These are phyloP conservation scores for Salix dunnii DNA, from an alignment of 345 rosid species.

Conservation along the genomic window DNA sequence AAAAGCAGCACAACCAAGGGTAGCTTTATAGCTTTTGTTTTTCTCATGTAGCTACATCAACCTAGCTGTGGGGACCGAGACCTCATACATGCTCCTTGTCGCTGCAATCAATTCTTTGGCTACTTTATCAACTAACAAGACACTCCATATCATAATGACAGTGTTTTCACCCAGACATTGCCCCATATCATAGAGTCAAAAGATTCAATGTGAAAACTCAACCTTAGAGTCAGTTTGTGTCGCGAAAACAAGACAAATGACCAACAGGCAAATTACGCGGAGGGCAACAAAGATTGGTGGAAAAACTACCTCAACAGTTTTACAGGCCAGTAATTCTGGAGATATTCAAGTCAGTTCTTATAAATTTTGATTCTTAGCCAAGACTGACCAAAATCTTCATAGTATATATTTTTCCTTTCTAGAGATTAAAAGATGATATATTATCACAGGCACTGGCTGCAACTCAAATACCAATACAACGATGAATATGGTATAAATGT, in stretches of 20 bases:
- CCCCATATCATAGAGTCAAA: no score
- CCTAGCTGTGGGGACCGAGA: conserved; percentile 39
- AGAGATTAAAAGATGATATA: no score
- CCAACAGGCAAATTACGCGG: background rate
- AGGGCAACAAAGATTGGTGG: background rate
- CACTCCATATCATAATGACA: conserved; percentile 23
- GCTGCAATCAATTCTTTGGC: conserved; percentile 27
- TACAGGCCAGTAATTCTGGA: background rate
- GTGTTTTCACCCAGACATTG: no score
- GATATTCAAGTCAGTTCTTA: background rate
- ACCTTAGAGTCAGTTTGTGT: background rate
- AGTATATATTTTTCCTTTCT: background rate
- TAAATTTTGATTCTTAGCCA: background rate
- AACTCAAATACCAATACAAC: background rate
- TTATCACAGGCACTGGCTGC: background rate
- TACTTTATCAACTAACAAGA: conserved; percentile 26
- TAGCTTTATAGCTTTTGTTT: conserved; percentile 15
- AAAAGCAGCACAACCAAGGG: conserved; percentile 12
- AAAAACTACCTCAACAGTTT: background rate
- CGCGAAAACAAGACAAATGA: background rate
- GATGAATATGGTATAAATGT: background rate
- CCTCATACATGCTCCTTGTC: conserved; percentile 46
- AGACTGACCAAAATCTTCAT: background rate
- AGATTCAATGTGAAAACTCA: background rate
- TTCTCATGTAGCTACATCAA: conserved; percentile 16